Percentiles rank a stretch among this genome's conserved stretches.
Evolutionary conservation across 352 stramenopile species (phyloP).

Genomic region (Pythium dissimile): DNA sequence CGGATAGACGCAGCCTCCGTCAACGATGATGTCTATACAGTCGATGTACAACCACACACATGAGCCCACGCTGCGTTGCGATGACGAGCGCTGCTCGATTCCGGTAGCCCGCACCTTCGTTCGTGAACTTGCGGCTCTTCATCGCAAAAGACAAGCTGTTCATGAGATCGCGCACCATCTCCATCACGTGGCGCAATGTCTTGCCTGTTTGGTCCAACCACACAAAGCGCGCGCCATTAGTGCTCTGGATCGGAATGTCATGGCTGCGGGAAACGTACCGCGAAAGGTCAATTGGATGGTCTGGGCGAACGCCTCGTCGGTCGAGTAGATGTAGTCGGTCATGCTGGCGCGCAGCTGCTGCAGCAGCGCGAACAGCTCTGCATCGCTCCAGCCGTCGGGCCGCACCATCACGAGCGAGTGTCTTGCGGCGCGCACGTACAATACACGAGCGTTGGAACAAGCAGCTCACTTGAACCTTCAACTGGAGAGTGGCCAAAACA

Average conservation of each 20-base stretch:
- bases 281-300: conserved; percentile 25
- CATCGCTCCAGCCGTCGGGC: conserved; percentile 44
- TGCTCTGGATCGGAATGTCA: no score
- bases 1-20: conserved; percentile 36
- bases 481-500: conserved; percentile 19
- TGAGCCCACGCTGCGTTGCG: background rate
- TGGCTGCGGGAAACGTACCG: no score
- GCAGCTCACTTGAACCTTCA: conserved; percentile 21
- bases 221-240: no score
- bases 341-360: conserved; percentile 45
- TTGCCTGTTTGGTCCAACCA: no score
- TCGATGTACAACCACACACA: background rate
- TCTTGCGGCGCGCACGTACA: background rate
- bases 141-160: conserved; percentile 51
- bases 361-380: conserved; percentile 48
- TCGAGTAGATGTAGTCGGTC: conserved; percentile 60
- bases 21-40: conserved; percentile 26
- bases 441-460: no score
- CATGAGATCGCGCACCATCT: conserved; percentile 51
- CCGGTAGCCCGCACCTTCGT: conserved; percentile 33
- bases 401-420: background rate
- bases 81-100: background rate
- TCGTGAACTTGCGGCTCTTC: conserved; percentile 65
- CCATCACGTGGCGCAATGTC: background rate
- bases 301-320: conserved; percentile 38